Percentiles rank a stretch among this genome's conserved stretches.
phyloP scores from a whole-genome alignment of 805 yeast genomes.

The Metschnikowia orientalis region DNA sequence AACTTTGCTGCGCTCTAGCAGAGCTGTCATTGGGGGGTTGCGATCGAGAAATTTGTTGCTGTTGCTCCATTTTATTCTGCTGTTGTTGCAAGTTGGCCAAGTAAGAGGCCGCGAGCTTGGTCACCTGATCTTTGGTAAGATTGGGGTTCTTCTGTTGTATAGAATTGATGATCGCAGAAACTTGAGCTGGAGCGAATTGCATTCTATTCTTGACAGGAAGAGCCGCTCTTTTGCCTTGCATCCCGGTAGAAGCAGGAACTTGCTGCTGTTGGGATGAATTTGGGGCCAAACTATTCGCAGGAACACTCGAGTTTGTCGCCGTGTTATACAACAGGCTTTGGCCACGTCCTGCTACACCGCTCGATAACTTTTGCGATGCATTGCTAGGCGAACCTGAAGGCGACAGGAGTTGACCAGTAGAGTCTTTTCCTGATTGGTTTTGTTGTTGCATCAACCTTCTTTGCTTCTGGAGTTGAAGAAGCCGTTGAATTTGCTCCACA shows the following conservation, averaged over 20 bases:
- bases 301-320: too few species aligned
- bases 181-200: slow-evolving; percentile 57
- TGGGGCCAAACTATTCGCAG: too few species aligned
- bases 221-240: slow-evolving; percentile 8
- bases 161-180: slow-evolving; percentile 58
- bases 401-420: too few species aligned
- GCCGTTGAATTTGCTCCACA: slow-evolving; percentile 56
- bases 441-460: slow-evolving; percentile 45
- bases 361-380: too few species aligned
- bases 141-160: slow-evolving; percentile 65
- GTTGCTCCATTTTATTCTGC: slow-evolving; percentile 30
- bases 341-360: too few species aligned
- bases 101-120: slow-evolving; percentile 61
- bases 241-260: too few species aligned
- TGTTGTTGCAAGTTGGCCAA: slow-evolving; percentile 54
- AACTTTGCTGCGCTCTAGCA: slow-evolving; percentile 10
- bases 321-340: too few species aligned
- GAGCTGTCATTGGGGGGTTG: slow-evolving; percentile 10
- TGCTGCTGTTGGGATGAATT: too few species aligned
- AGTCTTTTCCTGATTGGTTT: slow-evolving; percentile 20
- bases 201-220: slow-evolving; percentile 27
- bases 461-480: slow-evolving; percentile 50
- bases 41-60: slow-evolving; percentile 15
- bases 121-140: slow-evolving; percentile 58
- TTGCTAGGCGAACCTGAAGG: too few species aligned